A percentile compares a stretch with the other conserved stretches of the same genome.
phyloP scores from a whole-genome alignment of 345 rosid species.

The Euphorbia peplus region DNA sequence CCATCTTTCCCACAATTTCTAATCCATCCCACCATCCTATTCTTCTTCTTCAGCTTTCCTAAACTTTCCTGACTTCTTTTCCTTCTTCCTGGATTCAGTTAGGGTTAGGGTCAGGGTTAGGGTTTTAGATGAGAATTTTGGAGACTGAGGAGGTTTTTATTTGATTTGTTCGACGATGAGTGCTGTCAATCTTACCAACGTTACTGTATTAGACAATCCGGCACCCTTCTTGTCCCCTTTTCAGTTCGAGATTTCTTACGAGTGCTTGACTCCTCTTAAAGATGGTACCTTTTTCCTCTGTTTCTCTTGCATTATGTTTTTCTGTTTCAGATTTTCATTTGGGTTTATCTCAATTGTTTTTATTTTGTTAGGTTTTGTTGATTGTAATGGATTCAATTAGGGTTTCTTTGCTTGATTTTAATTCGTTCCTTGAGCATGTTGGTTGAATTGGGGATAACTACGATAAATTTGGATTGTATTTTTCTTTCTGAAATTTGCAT shows the following conservation, averaged over 20 bases:
- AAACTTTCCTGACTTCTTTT: not conserved
- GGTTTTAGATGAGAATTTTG: slow-evolving; percentile 12
- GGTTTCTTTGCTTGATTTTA: not conserved
- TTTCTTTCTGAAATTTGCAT: not conserved
- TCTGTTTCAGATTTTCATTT: not conserved
- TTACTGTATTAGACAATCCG: slow-evolving; percentile 83
- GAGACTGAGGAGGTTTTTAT: slow-evolving; percentile 7
- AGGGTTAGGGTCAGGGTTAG: too few species aligned
- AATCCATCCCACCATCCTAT: not conserved
- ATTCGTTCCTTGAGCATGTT: not conserved
- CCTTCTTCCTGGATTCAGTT: not conserved
- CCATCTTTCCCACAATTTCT: not conserved
- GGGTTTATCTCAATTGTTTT: not conserved
- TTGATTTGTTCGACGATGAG: slow-evolving; percentile 48
- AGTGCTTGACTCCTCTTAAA: slow-evolving; percentile 90
- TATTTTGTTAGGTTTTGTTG: not conserved
- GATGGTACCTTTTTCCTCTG: slow-evolving; percentile 53
- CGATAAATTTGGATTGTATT: not conserved
- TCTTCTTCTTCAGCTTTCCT: not conserved
- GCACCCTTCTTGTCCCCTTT: slow-evolving; percentile 81
- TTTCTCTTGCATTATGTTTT: not conserved
- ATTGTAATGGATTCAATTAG: not conserved
- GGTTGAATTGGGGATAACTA: not conserved
- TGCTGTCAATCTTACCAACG: slow-evolving; percentile 89
- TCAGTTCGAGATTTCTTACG: slow-evolving; percentile 98